Evolutionary conservation across 2,329 filamentous ascomycete genomes (phyloP), one percentile per base, ranked within the genome.

Genomic region (Colletotrichum tanaceti): DNA sequence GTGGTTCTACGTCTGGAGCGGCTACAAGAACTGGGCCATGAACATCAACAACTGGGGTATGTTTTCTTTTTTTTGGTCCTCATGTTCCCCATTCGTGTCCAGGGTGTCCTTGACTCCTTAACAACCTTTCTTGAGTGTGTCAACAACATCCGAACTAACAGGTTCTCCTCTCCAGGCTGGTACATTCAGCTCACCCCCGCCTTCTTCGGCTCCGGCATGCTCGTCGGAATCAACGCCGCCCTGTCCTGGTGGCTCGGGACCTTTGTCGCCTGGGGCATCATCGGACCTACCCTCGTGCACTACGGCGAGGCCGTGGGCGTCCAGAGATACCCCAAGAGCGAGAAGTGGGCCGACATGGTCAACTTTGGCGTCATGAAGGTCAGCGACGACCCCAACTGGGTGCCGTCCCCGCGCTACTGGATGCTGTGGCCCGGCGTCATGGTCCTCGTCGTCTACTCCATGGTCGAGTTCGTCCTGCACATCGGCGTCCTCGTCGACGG

Each of bases 171-270:
- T 43, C 4, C n/a, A 57, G 53, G 86, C 18, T 90, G 87, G 87
- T 80, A 85, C 71, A 79, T 89, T 57, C 86, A 89, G 72, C 84
- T 83, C 71, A 89, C 87, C 0, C 87, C 87, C 0, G 87, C 87
- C 47, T 89, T 89, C 77, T 87, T 89, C 70, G 87, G 87, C 14
- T 89, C 79, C 32, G 80, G 80, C 24, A 78, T 82, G 13, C 82
- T 83, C 18, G 87, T 83, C 35, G 78, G 78, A 64, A 81, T 81
- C 68, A 90, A 89, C 75, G 83, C 85, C 18, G 84, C 86, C 32
- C 72, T 87, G 64, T 89, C 87, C 3, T 88, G 87, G 82, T 86
- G 85, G 70, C 79, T 73, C 18, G 87, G 87, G 28, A 85, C 84
- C n/a, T 79, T 89, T 58, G 74, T 86, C 24, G 86, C 86, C 46